Evolutionary conservation across 148 eudicot species (phyloP), one percentile per base, ranked within the genome.

Genomic region (Gaultheria prostrata): DNA sequence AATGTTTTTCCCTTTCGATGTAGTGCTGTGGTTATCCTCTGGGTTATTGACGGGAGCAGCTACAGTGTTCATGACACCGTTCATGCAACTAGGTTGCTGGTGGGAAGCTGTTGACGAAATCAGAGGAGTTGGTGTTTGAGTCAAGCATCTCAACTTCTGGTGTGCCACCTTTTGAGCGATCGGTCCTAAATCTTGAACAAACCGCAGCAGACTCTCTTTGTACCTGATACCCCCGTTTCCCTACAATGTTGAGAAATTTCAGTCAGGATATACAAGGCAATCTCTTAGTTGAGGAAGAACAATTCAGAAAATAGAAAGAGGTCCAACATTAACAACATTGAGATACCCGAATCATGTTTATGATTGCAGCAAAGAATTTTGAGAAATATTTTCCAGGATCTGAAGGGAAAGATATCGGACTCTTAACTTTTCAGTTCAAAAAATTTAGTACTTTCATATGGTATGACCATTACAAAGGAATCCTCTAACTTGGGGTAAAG

Each of bases 191-290:
- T 79, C 63, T 69, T 51, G 24, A 17, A 26, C 78, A 17, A 84
- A 84, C 32, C 35, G 85, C 45, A 51, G 33, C 5, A 84, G 77
- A 80, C 85, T 78, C 53, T 84, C 85, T 69, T 69, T 69, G 78
- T 84, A 84, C 8, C 70, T 54, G 4, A 69, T 20, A 51, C 70
- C 54, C n/a, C 49, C 67, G 69, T 65, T 51, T n/a, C 35, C 82
- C 85, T 84, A 2, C 18, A 78, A 14, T 70, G 26, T 84, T 53
- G 21, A 24, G 45, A 63, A 45, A 69, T 67, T 14, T 12, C 43
- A 48, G 11, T 69, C 57, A 67, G 83, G 2, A 61, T 46, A 32
- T 10, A 13, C 14, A 73, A 6, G 50, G 65, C 9, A 82, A 33
- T 56, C 39, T 5, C 45, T 51, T 51, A 33, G n/a, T 33, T 51